A percentile compares a stretch with the other conserved stretches of the same genome.
phyloP scores from a whole-genome alignment of 345 rosid genomes.

The Microcos paniculata region DNA sequence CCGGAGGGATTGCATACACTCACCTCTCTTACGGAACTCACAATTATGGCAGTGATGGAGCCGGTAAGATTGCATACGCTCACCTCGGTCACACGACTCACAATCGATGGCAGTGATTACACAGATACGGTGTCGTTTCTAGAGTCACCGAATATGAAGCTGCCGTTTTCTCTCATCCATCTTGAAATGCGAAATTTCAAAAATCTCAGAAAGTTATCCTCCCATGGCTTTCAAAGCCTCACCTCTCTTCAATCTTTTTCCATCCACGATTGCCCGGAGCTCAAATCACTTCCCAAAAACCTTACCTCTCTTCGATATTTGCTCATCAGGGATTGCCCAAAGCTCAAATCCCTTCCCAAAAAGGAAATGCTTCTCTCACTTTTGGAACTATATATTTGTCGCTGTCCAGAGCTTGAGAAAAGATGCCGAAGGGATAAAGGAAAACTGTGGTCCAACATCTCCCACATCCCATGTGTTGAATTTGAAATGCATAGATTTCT shows the following conservation, averaged over 20 bases:
- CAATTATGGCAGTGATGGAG: no score
- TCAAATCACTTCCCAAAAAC: no score
- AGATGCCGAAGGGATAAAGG: neutral
- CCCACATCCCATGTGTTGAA: no score
- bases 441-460: no score
- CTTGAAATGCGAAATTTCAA: neutral
- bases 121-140: neutral
- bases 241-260: neutral
- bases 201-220: neutral
- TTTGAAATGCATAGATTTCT: no score
- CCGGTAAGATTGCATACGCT: neutral
- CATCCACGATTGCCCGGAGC: neutral
- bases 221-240: neutral
- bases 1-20: no score
- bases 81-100: neutral
- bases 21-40: no score
- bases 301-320: no score
- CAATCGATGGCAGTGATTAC: neutral
- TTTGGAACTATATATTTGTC: accelerated
- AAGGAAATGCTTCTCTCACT: no score
- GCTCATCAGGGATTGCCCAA: no score
- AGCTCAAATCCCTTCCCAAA: no score
- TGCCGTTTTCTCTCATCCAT: neutral
- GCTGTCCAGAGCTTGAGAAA: neutral
- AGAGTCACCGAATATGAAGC: neutral